Evolutionary conservation across 345 rosid species (phyloP).

Genomic region (Boechera divaricarpa): DNA sequence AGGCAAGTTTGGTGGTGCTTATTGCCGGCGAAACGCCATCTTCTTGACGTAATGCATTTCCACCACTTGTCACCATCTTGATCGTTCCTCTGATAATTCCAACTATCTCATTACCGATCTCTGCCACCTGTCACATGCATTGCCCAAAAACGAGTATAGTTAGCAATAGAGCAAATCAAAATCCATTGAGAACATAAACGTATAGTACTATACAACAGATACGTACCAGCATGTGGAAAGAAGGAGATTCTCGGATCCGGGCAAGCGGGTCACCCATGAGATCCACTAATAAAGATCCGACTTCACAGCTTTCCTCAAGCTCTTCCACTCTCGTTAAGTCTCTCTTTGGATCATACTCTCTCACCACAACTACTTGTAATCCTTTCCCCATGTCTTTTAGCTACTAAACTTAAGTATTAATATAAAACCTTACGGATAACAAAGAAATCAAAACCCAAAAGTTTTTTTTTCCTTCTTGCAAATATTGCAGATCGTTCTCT

Average conservation of each 20-base stretch:
- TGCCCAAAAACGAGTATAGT: constrained; percentile 13
- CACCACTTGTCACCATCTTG: constrained; percentile 91
- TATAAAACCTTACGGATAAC: constrained; percentile 16
- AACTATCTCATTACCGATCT: constrained; percentile 68
- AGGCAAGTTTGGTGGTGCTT: constrained; percentile 77
- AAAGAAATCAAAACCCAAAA: constrained; percentile 5
- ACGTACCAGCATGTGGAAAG: constrained; percentile 94
- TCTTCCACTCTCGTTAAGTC: constrained; percentile 69
- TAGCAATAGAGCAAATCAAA: background rate
- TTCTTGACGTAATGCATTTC: constrained; percentile 36
- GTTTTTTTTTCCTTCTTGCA: constrained; percentile 21
- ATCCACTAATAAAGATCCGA: constrained; percentile 93
- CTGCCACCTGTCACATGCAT: constrained; percentile 75
- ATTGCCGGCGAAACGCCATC: constrained; percentile 22
- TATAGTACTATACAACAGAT: constrained; percentile 4
- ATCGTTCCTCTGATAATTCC: constrained; percentile 94
- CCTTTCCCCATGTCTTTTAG: constrained; percentile 40
- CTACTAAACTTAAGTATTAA: constrained; percentile 1
- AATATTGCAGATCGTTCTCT: constrained; percentile 34
- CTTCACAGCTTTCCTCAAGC: constrained; percentile 88
- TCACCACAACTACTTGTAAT: constrained; percentile 52
- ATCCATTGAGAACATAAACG: constrained; percentile 1
- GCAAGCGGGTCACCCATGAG: constrained; percentile 97
- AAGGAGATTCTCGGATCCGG: constrained; percentile 98
- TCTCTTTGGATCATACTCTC: constrained; percentile 68